A percentile compares a stretch with the other conserved stretches of the same genome.
Evolutionary conservation across 148 eudicot genomes (phyloP).

Genomic region (Silene uniflora): DNA sequence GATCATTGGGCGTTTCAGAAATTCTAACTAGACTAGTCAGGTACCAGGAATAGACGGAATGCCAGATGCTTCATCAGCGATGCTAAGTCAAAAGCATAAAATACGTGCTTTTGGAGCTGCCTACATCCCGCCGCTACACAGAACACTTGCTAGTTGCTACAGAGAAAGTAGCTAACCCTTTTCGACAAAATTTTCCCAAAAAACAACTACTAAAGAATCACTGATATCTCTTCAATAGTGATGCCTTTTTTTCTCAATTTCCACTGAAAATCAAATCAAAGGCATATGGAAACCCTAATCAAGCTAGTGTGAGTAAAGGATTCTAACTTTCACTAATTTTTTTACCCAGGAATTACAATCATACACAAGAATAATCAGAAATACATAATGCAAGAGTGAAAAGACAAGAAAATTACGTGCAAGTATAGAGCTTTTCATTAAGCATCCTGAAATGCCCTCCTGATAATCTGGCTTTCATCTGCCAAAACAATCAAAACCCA

Average conservation of each 20-base stretch:
- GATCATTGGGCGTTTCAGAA: background rate
- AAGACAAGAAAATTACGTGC: conserved; percentile 45
- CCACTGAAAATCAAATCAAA: background rate
- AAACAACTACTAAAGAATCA: background rate
- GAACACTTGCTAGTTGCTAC: too few species aligned
- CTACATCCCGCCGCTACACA: too few species aligned
- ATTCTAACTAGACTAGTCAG: background rate
- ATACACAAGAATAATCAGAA: background rate
- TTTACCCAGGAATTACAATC: background rate
- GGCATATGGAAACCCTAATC: background rate
- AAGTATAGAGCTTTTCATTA: conserved; percentile 96
- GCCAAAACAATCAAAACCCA: background rate
- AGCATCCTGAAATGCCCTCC: conserved; percentile 95
- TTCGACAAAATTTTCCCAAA: background rate
- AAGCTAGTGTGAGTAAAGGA: background rate
- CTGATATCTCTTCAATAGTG: background rate
- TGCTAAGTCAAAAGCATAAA: too few species aligned
- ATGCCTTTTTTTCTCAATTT: background rate
- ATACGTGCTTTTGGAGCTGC: too few species aligned
- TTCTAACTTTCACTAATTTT: background rate
- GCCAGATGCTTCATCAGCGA: too few species aligned
- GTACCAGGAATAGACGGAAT: too few species aligned
- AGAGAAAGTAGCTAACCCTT: background rate
- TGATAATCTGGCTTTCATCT: conserved; percentile 84
- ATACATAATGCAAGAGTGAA: background rate